Percentiles rank a stretch among this genome's conserved stretches.
phyloP scores from a whole-genome alignment of 2,329 filamentous ascomycete genomes.

The Emericellopsis cladophorae region DNA sequence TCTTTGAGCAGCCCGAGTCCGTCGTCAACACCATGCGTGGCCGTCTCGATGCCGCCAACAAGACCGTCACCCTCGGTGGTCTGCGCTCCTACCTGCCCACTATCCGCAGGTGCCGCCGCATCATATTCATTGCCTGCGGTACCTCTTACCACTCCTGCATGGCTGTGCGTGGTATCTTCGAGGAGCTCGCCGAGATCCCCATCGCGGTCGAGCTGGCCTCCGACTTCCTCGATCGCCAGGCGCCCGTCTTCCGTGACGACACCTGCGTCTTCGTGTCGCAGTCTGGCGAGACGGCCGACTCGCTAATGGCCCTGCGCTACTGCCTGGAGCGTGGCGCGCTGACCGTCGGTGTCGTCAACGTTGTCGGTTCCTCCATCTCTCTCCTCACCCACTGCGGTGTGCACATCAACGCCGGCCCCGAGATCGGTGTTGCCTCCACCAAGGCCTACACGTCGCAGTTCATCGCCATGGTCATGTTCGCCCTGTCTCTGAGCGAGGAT shows the following conservation, averaged over 20 bases:
- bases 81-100: conserved; percentile 93
- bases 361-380: conserved; percentile 96
- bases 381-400: conserved; percentile 99
- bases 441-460: conserved; percentile 99
- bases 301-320: conserved; percentile 91
- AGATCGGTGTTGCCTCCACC: conserved; percentile 97
- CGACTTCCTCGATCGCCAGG: conserved; percentile 93
- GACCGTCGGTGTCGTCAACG: conserved; percentile 97
- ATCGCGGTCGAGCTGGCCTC: conserved; percentile 95
- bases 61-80: conserved; percentile 89
- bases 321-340: conserved; percentile 94
- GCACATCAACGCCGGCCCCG: conserved; percentile 96
- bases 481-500: conserved; percentile 89
- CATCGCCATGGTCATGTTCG: conserved; percentile 99
- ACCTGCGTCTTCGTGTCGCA: conserved; percentile 98
- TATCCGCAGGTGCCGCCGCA: conserved; percentile 89
- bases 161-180: conserved; percentile 95
- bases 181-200: conserved; percentile 95
- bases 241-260: conserved; percentile 97
- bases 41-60: conserved; percentile 86
- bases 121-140: conserved; percentile 98
- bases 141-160: conserved; percentile 99
- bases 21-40: conserved; percentile 99
- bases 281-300: conserved; percentile 97
- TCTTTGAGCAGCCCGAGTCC: conserved; percentile 98